phyloP scores from a whole-genome alignment of 2,329 filamentous ascomycete species.

The Aquanectria penicillioides region DNA sequence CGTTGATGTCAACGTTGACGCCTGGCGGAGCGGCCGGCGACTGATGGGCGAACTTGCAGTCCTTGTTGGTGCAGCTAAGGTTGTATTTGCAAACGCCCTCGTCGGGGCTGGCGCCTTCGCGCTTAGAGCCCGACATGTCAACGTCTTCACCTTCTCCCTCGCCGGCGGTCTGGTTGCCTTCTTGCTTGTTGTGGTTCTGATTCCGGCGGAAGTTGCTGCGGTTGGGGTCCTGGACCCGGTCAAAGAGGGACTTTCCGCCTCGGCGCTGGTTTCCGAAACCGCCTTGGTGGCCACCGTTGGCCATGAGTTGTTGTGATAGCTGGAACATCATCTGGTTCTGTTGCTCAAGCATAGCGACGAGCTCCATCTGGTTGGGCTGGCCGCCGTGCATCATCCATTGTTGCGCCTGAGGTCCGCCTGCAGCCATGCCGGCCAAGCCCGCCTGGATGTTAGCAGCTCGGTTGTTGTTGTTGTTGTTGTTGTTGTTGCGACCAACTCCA shows the following conservation, averaged over 20 bases:
- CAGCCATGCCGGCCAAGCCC: constrained; percentile 59
- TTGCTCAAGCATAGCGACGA: constrained; percentile 84
- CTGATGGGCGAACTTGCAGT: constrained; percentile 94
- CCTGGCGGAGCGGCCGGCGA: constrained; percentile 88
- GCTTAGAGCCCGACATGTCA: constrained; percentile 67
- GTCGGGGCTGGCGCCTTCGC: constrained; percentile 65
- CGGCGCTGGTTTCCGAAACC: constrained; percentile 46
- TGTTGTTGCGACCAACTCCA: constrained; percentile 57
- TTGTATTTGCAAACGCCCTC: constrained; percentile 90
- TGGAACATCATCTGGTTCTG: constrained; percentile 88
- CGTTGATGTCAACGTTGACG: constrained; percentile 79
- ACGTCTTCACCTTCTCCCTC: constrained; percentile 65
- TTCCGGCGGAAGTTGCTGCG: constrained; percentile 63
- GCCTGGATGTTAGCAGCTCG: constrained; percentile 60
- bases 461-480: constrained; percentile 59
- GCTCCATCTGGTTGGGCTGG: constrained; percentile 62
- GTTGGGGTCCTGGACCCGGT: constrained; percentile 71
- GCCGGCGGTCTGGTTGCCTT: constrained; percentile 47
- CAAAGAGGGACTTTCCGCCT: constrained; percentile 74
- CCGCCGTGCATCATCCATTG: constrained; percentile 60
- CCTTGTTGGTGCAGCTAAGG: constrained; percentile 84
- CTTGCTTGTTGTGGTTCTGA: constrained; percentile 52
- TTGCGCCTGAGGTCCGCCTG: constrained; percentile 47
- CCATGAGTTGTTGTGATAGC: constrained; percentile 70
- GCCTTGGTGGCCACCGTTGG: constrained; percentile 62